Conservation (phyloP, 495 filamentous ascomycete genomes). For the Podospora pseudocomata region DNA sequence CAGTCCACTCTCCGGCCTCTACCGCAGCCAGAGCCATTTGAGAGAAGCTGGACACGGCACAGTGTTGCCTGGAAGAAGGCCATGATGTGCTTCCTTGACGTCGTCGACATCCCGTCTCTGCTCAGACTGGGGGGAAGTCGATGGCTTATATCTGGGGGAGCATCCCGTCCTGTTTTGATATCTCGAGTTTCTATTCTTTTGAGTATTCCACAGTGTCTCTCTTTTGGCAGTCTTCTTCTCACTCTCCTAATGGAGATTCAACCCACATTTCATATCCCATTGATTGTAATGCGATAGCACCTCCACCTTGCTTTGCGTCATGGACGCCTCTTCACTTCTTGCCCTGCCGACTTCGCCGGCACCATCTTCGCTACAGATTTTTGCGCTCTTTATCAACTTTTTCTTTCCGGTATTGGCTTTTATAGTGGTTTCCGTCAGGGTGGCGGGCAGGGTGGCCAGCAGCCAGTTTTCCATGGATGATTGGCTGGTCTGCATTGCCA, state of each 20-base stretch:
- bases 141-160: slow-evolving; percentile 28
- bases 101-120: slow-evolving; percentile 12
- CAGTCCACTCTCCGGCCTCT: slow-evolving; percentile 15
- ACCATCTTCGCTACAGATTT: slow-evolving; percentile 36
- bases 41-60: slow-evolving; percentile 19
- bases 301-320: slow-evolving; percentile 19
- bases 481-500: slow-evolving; percentile 43
- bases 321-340: slow-evolving; percentile 27
- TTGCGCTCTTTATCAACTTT: slow-evolving; percentile 45
- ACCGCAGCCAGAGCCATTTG: slow-evolving; percentile 8
- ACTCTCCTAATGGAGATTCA: slow-evolving; percentile 21
- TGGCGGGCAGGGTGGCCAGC: slow-evolving; percentile 39
- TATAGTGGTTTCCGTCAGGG: slow-evolving; percentile 39
- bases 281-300: slow-evolving; percentile 31
- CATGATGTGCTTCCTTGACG: slow-evolving; percentile 16
- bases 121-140: slow-evolving; percentile 8
- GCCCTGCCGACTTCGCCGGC: slow-evolving; percentile 20
- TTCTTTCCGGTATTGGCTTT: slow-evolving; percentile 47
- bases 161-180: slow-evolving; percentile 20
- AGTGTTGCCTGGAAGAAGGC: slow-evolving; percentile 19
- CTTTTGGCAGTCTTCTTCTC: slow-evolving; percentile 7
- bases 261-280: slow-evolving; percentile 17
- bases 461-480: slow-evolving; percentile 43
- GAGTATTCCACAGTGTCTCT: slow-evolving; percentile 13
- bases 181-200: slow-evolving; percentile 14